Base-by-base conservation (phyloP, 768 basidiomycete species). In the Panellus pusillus region DNA sequence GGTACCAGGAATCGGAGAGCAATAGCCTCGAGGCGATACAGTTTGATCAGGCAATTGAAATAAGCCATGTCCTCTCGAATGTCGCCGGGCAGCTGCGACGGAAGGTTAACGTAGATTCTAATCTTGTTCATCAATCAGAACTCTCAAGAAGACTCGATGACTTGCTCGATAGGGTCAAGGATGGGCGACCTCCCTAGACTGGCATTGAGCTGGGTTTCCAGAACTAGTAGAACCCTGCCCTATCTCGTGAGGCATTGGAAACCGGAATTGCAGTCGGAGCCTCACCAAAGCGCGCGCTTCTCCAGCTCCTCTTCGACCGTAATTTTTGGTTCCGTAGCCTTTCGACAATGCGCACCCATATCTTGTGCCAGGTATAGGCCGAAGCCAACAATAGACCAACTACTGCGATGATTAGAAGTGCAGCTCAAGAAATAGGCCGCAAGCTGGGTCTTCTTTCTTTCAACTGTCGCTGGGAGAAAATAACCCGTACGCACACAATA, bases 1-100 rank as follows among this genome's bases (percentile, higher is more conserved):
- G 37, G 5, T 28, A 54, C 52, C 4, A 49, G 24, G 13, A 44
- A 44, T 13, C 38, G 31, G 6, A 47, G 38, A 35, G 28, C 13
- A 39, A 54, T 38, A 6, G 17, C 15, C 1, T 48, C 24, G 24
- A 55, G 37, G 1, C 43, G 47, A 18, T 44, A 38, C 19, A 55
- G 7, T 9, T 24, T 14, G 14, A 55, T 9, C 5, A 39, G 15
- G 40, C 42, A 44, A 41, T 49, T 55, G 47, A 55, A 49, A 14
- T 38, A 48, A 1, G 28, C 29, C 4, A 55, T 5, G 3, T 6
- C 31, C 8, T 41, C 44, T 0, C 47, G 54, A 7, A 27, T 32
- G 7, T 44, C n/a, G 3, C 18, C 9, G 9, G 47, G 47, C 28
- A 44, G 27, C 1, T 13, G 2, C n/a, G 38, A 48, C 17, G 53